Conservation (phyloP, 176 grass and related monocot species). For the Canna indica region DNA sequence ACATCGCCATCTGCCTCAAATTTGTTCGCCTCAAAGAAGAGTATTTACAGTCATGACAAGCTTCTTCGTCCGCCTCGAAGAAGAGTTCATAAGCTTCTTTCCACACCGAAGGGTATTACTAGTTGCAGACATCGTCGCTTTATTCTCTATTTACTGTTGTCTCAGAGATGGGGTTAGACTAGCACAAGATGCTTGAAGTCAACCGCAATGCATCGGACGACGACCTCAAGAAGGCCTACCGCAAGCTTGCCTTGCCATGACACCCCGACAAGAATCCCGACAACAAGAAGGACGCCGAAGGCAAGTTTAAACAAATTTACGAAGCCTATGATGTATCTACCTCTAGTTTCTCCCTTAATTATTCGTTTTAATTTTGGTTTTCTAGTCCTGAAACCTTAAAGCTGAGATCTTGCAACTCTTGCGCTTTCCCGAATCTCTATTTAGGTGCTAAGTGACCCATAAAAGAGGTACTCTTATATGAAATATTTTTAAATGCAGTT, state of each 20-base stretch:
- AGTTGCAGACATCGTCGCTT: no score
- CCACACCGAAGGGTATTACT: no score
- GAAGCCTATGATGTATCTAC: constrained; percentile 61
- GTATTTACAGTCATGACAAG: no score
- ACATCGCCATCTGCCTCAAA: no score
- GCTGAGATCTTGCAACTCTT: neutral
- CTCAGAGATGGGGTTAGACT: constrained; percentile 42
- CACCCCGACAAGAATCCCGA: constrained; percentile 75
- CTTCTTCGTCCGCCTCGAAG: no score
- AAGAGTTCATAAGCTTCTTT: no score
- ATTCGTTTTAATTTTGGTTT: neutral
- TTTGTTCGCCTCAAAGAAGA: no score
- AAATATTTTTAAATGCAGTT: no score
- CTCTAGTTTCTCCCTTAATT: neutral
- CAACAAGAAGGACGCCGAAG: constrained; percentile 40
- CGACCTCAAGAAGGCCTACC: constrained; percentile 67
- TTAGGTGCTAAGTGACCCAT: constrained; percentile 73
- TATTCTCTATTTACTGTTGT: no score
- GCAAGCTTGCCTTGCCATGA: constrained; percentile 65
- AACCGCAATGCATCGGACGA: constrained; percentile 57
- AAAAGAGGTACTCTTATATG: no score
- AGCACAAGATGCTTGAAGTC: constrained; percentile 66
- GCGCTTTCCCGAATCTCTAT: no score
- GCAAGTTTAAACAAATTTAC: constrained; percentile 71
- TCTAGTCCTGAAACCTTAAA: neutral